Evolutionary conservation across 2,329 filamentous ascomycete species (phyloP), one percentile per base, ranked within the genome.

Genomic region (Fulvia fulva): DNA sequence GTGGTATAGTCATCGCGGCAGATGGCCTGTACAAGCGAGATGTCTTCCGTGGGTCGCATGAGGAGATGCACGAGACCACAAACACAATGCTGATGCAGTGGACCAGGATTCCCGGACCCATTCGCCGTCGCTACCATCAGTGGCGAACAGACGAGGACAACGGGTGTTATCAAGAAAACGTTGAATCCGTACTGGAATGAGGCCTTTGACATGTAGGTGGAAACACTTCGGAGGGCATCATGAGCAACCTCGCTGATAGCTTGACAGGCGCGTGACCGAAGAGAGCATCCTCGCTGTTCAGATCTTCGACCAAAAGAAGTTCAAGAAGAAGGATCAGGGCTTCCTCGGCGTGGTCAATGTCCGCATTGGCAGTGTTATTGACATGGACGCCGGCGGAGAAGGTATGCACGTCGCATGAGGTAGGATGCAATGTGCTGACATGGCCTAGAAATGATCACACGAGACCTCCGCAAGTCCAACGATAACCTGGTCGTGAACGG

Each of bases 151-250:
- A 99, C 94, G 58, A 91, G 92, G 77, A 97, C 94, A n/a, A 99
- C 94, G 11, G 88, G 88, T 37, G 94, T 97, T 67, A 96, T 94
- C 75, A 97, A 97, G 78, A 89, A 94, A 78, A 97, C 94, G 11
- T 80, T 99, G 76, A 97, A 97, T 76, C 94, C 94, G n/a, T 99
- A 99, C 76, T 99, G 94, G 94, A 99, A 99, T 76, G 94, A 99
- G 80, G 91, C 87, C 73, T 99, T 99, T 79, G 94, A 99, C 76
- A 88, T 99, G 94, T 97, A 86, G 70, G 88, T 62, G 23, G 30
- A 26, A 7, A 2, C 28, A 56, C 23, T 44, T 21, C 51, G 7
- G 46, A 44, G 12, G 41, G 5, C 45, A 41, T 5, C 21, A 16
- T 23, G 21, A 34, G 37, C 19, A 22, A 22, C 2, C 7, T 41